Percentiles rank a stretch among this genome's conserved stretches.
Conservation (phyloP, 345 rosid genomes). For the Populus pruinosa region DNA sequence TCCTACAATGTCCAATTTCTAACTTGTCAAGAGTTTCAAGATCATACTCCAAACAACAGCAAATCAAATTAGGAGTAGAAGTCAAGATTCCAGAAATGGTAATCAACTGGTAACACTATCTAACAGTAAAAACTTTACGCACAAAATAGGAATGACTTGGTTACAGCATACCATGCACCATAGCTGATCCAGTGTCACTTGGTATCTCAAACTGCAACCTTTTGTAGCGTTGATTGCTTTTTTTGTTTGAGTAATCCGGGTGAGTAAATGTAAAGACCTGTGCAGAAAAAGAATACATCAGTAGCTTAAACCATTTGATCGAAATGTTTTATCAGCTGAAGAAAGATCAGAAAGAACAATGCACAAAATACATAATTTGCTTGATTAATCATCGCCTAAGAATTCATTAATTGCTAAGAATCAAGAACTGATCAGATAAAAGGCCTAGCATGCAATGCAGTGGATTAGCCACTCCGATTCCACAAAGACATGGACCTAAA, state of each 20-base stretch:
- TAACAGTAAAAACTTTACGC: not conserved
- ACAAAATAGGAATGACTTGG: not conserved
- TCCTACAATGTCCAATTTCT: not conserved
- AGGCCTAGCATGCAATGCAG: not conserved
- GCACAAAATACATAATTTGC: not conserved
- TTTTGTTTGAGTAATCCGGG: conserved; percentile 58
- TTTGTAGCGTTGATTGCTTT: conserved; percentile 71
- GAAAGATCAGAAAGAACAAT: not conserved
- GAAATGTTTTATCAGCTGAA: not conserved
- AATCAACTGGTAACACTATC: not conserved
- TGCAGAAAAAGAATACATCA: conserved; percentile 13
- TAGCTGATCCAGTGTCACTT: conserved; percentile 67
- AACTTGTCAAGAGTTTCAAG: not conserved
- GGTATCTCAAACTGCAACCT: conserved; percentile 73
- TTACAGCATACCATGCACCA: conserved; percentile 73
- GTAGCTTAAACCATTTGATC: conserved; percentile 4
- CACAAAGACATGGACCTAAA: not conserved
- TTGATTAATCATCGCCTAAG: not conserved
- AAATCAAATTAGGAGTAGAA: not conserved
- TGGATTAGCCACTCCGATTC: not conserved
- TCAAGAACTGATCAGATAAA: not conserved
- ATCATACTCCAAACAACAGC: not conserved
- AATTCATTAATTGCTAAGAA: conserved; percentile 1
- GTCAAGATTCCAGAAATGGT: not conserved
- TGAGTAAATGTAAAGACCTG: conserved; percentile 93